phyloP scores from a whole-genome alignment of 1,284 basidiomycete species.

The Ganoderma meredithae region DNA sequence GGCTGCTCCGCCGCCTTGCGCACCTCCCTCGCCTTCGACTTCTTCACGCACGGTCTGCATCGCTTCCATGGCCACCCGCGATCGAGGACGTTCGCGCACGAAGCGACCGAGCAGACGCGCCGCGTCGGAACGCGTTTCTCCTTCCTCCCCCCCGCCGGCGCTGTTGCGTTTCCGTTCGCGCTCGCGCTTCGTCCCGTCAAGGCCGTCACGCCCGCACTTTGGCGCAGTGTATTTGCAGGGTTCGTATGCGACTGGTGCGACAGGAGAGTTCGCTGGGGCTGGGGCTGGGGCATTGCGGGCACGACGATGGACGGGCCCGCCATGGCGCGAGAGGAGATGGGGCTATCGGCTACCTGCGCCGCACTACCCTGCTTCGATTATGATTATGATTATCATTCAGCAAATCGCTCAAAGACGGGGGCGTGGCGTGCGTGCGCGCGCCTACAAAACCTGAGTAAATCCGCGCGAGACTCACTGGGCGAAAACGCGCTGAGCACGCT shows the following conservation, averaged over 20 bases:
- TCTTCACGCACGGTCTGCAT: constrained; percentile 14
- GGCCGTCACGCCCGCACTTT: background rate
- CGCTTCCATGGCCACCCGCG: constrained; percentile 19
- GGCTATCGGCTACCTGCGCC: background rate
- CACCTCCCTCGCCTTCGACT: background rate
- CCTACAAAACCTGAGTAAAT: background rate
- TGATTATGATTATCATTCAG: no score
- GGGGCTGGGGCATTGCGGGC: constrained; percentile 5
- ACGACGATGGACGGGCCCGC: background rate
- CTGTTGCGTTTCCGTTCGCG: no score
- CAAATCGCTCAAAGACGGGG: background rate
- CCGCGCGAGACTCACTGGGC: constrained; percentile 1
- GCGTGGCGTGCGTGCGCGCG: background rate
- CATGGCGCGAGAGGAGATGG: background rate
- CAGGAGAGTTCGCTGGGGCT: background rate
- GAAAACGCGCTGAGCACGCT: background rate
- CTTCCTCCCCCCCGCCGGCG: background rate
- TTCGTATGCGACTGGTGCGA: background rate
- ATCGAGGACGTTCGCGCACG: constrained; percentile 23
- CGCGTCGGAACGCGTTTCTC: no score
- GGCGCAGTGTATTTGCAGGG: background rate
- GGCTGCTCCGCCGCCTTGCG: background rate
- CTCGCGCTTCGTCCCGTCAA: background rate
- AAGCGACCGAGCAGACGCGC: constrained; percentile 11
- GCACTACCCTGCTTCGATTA: background rate